These are phyloP conservation scores for Blastobotrys robertii DNA, from an alignment of 805 yeast species.

Conservation along the genomic window DNA sequence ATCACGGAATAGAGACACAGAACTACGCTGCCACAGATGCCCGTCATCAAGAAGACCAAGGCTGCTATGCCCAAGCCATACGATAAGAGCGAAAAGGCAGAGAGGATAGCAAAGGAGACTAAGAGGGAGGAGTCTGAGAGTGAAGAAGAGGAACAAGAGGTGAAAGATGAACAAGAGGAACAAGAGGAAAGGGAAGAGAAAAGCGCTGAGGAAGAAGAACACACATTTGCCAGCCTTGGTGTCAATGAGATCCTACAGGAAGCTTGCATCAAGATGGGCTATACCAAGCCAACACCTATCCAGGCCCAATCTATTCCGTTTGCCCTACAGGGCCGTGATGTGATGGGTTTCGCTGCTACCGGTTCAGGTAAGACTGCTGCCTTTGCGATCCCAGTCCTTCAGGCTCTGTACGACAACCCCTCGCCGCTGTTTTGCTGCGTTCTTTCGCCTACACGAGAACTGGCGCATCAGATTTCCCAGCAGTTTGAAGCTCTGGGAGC, in stretches of 20 bases:
- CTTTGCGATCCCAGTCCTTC: slow-evolving; percentile 90
- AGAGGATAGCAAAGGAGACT: not conserved
- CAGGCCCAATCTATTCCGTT: slow-evolving; percentile 87
- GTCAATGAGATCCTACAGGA: slow-evolving; percentile 44
- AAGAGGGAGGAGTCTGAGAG: not conserved
- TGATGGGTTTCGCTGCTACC: slow-evolving; percentile 93
- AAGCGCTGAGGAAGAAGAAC: slow-evolving; percentile 4
- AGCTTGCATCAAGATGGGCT: slow-evolving; percentile 67
- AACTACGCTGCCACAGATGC: not conserved
- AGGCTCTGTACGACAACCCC: slow-evolving; percentile 82
- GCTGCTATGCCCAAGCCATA: not conserved
- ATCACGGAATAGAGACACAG: not conserved
- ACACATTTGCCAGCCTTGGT: slow-evolving; percentile 27
- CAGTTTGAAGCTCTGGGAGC: slow-evolving; percentile 92
- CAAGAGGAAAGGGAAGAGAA: slow-evolving; percentile 5
- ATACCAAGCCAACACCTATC: slow-evolving; percentile 81
- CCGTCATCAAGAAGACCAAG: not conserved
- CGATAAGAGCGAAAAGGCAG: not conserved
- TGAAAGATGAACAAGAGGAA: slow-evolving; percentile 1
- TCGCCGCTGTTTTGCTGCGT: slow-evolving; percentile 84
- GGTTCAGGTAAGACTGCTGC: slow-evolving; percentile 99
- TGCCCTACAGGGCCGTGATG: slow-evolving; percentile 82
- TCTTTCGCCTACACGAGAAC: slow-evolving; percentile 60
- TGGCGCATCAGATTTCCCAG: slow-evolving; percentile 61
- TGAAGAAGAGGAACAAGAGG: slow-evolving; percentile 1